Evolutionary conservation across 306 rosid genomes (phyloP).

Genomic region (Alnus glutinosa): DNA sequence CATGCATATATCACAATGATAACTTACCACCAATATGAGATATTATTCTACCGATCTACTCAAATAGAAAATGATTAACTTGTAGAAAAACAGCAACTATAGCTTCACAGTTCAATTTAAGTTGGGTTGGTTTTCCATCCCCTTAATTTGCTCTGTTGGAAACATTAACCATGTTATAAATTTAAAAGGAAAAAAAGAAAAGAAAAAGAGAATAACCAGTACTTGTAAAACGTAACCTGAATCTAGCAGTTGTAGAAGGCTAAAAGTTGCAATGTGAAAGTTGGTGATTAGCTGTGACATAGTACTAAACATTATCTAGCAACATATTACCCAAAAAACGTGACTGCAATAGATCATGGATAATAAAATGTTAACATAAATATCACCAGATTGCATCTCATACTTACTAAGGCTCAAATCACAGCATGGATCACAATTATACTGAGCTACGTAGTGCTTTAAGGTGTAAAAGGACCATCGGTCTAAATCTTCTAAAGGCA

Average conservation of each 20-base stretch:
- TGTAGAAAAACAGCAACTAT: too few species aligned
- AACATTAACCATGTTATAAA: not conserved
- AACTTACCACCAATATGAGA: too few species aligned
- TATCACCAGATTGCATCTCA: conserved; percentile 1
- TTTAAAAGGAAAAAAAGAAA: too few species aligned
- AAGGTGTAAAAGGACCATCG: conserved; percentile 96
- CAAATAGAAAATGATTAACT: too few species aligned
- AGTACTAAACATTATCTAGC: not conserved
- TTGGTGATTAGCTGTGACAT: not conserved
- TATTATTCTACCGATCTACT: too few species aligned
- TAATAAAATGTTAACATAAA: not conserved
- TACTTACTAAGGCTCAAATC: conserved; percentile 90
- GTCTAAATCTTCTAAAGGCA: conserved; percentile 75
- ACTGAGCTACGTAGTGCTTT: conserved; percentile 75
- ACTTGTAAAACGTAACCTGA: not conserved
- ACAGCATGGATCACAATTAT: conserved; percentile 74
- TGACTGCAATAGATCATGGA: not conserved
- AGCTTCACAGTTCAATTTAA: too few species aligned
- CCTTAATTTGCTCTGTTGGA: too few species aligned
- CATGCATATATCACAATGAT: not conserved
- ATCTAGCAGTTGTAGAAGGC: not conserved
- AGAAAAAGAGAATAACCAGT: not conserved
- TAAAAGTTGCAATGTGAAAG: not conserved
- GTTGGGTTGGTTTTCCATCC: too few species aligned
- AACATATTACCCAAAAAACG: not conserved